Evolutionary conservation across 116 monocot species (phyloP), one percentile per base, ranked within the genome.

Genomic region (Iris pallida): DNA sequence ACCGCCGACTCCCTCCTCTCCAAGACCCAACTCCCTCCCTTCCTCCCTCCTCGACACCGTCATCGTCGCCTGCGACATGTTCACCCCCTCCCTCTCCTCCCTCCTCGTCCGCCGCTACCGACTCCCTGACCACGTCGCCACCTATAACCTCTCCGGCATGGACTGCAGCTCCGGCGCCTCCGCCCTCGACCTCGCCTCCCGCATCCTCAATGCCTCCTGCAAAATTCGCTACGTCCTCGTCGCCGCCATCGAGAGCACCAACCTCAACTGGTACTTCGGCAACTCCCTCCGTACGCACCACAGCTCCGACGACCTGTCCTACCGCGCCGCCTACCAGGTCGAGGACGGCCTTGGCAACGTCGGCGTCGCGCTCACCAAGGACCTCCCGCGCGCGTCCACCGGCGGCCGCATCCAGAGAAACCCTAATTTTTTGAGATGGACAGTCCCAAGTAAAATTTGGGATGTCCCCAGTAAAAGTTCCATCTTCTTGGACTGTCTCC

Each of bases 261-360:
- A 86, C 69, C 51, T 86, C 8, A 91, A 78, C 68, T 88, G 90
- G 94, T 74, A 95, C 81, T 95, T 86, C 13, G 91, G 91, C 5
- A 80, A 79, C 8, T n/a, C n/a, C n/a, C n/a, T n/a, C n/a, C n/a
- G n/a, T n/a, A n/a, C n/a, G n/a, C n/a, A n/a, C n/a, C n/a, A n/a
- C n/a, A n/a, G n/a, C n/a, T n/a, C n/a, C n/a, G n/a, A n/a, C n/a
- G n/a, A n/a, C n/a, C n/a, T n/a, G n/a, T n/a, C n/a, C n/a, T n/a
- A n/a, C n/a, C n/a, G n/a, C n/a, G n/a, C n/a, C n/a, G n/a, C n/a
- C n/a, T n/a, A n/a, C n/a, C n/a, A n/a, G n/a, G n/a, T n/a, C n/a
- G n/a, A n/a, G n/a, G n/a, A n/a, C n/a, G n/a, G n/a, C n/a, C n/a
- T n/a, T n/a, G n/a, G n/a, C n/a, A n/a, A n/a, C n/a, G n/a, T n/a